Evolutionary conservation across 768 basidiomycete genomes (phyloP), one percentile per base, ranked within the genome.

Genomic region (Calocera cornea): DNA sequence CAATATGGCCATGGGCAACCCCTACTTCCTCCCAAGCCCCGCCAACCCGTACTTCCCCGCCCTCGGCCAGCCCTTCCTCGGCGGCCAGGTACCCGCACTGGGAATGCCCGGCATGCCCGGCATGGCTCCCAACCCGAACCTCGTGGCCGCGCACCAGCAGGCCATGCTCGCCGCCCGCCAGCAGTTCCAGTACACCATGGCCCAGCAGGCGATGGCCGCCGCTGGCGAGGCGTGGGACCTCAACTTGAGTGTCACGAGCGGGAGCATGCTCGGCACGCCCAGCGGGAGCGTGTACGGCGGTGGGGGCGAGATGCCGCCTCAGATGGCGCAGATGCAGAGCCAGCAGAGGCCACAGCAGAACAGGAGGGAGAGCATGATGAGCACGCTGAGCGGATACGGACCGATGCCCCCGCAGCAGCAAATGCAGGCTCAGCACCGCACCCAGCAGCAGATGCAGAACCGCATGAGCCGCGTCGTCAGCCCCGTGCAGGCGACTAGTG

Each of bases 171-270:
- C 81, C 66, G 92, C 92, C 65, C 93, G 93, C 76, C 92, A 93
- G 75, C 86, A 91, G 2, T 94, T 91, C 73, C 92, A 93, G 76
- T 85, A 89, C 80, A 88, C 92, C 1, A 88, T 94, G 47, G 92
- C 92, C 3, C 92, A 92, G 75, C 92, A 93, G 71, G 92, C 92
- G 2, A 87, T 92, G 83, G 87, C 86, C 8, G 85, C 86, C 8
- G 92, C 92, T n/a, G 90, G 83, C 22, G 92, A 93, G 34, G 90
- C 93, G 74, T 94, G 92, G 92, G 92, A 94, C 74, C 86, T 60
- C 31, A 60, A 60, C 54, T 33, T 60, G 54, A 60, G 54, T 27
- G 54, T 33, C 27, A 27, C 54, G 11, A 60, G 54, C 31, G 54
- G 54, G 54, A 60, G 54, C 54, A 29, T 60, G 27, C 54, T 60